Conservation (phyloP, 768 basidiomycete genomes). For the Dictyophora rubrovolvata region DNA sequence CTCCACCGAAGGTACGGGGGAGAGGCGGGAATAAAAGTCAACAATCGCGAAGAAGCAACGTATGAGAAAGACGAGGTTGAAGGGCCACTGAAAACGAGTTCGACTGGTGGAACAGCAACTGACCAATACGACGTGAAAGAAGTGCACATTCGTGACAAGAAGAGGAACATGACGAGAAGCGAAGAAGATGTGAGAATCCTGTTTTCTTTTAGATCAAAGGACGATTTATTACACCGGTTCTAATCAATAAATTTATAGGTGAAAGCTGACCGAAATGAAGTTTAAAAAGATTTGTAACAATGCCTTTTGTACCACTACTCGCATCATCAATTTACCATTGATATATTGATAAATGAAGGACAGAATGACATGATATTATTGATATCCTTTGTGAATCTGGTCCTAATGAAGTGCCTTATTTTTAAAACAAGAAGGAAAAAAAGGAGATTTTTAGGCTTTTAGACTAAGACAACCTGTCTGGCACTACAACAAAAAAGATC, state of each 20-base stretch:
- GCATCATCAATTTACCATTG: too few relatives aligned
- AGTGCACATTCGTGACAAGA: not conserved
- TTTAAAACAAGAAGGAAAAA: too few relatives aligned
- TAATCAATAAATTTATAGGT: not conserved
- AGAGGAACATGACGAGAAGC: slow-evolving; percentile 1
- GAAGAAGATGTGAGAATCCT: not conserved
- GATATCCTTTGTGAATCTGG: too few relatives aligned
- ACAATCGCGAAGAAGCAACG: slow-evolving; percentile 11
- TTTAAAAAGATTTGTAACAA: not conserved
- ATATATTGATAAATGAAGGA: too few relatives aligned
- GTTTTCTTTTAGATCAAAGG: not conserved
- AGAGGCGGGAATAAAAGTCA: not conserved
- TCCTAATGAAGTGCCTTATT: too few relatives aligned
- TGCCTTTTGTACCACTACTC: too few relatives aligned
- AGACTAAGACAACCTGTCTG: too few relatives aligned
- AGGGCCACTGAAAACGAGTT: slow-evolving; percentile 19
- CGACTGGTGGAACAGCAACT: slow-evolving; percentile 11
- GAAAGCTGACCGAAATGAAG: slow-evolving; percentile 3
- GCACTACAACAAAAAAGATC: too few relatives aligned
- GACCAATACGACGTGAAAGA: not conserved
- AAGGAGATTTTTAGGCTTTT: too few relatives aligned
- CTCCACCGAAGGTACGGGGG: slow-evolving; percentile 18
- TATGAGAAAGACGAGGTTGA: slow-evolving; percentile 18
- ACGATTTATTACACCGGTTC: not conserved
- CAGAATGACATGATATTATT: too few relatives aligned